phyloP scores from a whole-genome alignment of 1,139 yeast species.

The Debaryomyces sp. region DNA sequence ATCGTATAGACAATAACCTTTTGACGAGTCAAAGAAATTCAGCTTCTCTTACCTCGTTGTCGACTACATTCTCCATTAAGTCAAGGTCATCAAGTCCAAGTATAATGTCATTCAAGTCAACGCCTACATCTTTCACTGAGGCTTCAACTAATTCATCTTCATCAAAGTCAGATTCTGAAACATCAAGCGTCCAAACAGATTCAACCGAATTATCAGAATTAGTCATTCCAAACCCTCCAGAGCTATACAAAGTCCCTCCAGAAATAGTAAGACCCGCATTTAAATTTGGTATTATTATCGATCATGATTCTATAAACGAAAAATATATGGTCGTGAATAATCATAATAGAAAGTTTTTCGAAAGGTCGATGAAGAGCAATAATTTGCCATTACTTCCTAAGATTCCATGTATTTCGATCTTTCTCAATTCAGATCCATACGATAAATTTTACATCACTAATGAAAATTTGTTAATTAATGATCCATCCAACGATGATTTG shows the following conservation, averaged over 20 bases:
- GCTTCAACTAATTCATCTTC: slow-evolving; percentile 31
- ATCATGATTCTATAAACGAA: slow-evolving; percentile 44
- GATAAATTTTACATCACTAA: slow-evolving; percentile 35
- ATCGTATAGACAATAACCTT: slow-evolving; percentile 4
- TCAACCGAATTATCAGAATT: slow-evolving; percentile 9
- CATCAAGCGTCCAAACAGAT: slow-evolving; percentile 7
- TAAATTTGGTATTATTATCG: slow-evolving; percentile 50
- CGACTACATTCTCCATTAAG: slow-evolving; percentile 35
- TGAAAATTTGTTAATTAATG: slow-evolving; percentile 21
- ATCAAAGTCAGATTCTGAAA: slow-evolving; percentile 31
- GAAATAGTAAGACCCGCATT: slow-evolving; percentile 49
- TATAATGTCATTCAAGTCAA: slow-evolving; percentile 43
- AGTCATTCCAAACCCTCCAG: slow-evolving; percentile 42
- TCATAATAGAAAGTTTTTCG: slow-evolving; percentile 11
- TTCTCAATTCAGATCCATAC: slow-evolving; percentile 34
- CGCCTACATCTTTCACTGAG: slow-evolving; percentile 45
- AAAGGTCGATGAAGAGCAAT: slow-evolving; percentile 10
- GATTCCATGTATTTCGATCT: slow-evolving; percentile 41
- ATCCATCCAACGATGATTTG: slow-evolving; percentile 10
- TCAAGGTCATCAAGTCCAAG: slow-evolving; percentile 50
- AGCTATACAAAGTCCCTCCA: slow-evolving; percentile 46
- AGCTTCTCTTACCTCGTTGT: slow-evolving; percentile 42
- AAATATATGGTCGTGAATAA: slow-evolving; percentile 28
- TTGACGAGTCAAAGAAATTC: slow-evolving; percentile 29
- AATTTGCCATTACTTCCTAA: slow-evolving; percentile 28